Base-by-base conservation (phyloP, 306 rosid species). In the Benincasa hispida region DNA sequence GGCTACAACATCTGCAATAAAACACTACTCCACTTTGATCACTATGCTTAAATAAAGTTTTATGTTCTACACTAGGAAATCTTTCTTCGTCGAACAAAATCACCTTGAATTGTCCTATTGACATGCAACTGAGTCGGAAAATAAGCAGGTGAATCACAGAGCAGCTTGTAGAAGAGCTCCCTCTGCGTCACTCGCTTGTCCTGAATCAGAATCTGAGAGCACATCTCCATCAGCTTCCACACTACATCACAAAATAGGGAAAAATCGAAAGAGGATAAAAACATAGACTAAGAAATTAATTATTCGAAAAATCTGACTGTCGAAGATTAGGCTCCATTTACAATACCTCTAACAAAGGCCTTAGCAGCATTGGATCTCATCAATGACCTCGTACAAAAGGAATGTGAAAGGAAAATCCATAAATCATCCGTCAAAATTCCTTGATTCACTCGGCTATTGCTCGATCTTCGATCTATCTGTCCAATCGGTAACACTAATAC, bases 151-250 rank as follows among this genome's bases (percentile, higher is more conserved):
- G 91, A 90, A 88, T 86, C 81, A 69, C 96, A 94, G 51, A 94
- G 84, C 81, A 94, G 55, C 84, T 90, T 91, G 86, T 94, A 94
- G 82, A 76, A 94, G 42, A 94, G 93, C 87, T 94, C 97, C 87
- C 94, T 90, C 89, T 88, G 94, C 1, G 98, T 89, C 76, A 91
- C 97, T 57, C 87, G 86, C 87, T 90, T 91, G 42, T 82, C 96
- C 81, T 86, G 91, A 67, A 83, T 84, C 87, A 94, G 81, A 77
- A 94, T 82, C 82, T 86, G 84, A 79, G 85, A 87, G 88, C 93
- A 90, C 88, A 90, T 85, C 32, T 88, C 94, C 98, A 91, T 90
- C 80, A 87, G 85, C 89, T 94, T 94, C 98, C 98, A 94, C 79
- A 91, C 96, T 91, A 45, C 74, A 67, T 67, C 25, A 72, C 14